These are phyloP conservation scores for Leccinum olivaceopallidum DNA, from an alignment of 768 basidiomycete species.

Conservation along the genomic window DNA sequence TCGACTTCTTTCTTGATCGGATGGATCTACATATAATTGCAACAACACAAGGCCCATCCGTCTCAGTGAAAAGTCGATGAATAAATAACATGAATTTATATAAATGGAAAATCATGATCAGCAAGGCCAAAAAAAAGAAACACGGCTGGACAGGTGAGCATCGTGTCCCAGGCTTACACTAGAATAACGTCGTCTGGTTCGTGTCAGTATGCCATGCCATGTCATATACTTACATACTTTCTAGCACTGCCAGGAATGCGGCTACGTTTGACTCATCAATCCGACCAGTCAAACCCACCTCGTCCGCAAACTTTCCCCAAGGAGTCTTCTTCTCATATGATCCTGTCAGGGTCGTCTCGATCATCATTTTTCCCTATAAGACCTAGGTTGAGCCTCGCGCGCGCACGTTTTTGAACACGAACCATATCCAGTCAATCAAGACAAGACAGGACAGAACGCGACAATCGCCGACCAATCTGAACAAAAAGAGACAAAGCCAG, in stretches of 20 bases:
- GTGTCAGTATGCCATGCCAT: neutral
- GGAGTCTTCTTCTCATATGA: neutral
- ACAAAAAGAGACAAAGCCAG: constrained; percentile 12
- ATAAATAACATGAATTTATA: neutral
- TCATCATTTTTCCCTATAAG: neutral
- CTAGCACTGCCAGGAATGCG: constrained; percentile 5
- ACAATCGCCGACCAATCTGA: constrained; percentile 5
- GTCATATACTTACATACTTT: neutral
- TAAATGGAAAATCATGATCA: neutral
- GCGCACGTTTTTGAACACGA: neutral
- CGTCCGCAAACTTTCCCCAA: constrained; percentile 3
- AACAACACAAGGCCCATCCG: neutral
- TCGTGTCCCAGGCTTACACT: neutral
- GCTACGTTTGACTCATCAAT: neutral
- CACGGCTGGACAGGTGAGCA: neutral
- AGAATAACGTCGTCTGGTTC: neutral
- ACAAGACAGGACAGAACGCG: neutral
- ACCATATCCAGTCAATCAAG: neutral
- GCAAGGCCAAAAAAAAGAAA: neutral
- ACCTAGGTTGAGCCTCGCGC: neutral
- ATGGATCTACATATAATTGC: neutral
- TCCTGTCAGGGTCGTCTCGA: constrained; percentile 12
- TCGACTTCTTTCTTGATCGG: constrained; percentile 8
- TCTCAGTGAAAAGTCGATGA: neutral
- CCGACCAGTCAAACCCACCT: neutral